Base-by-base conservation (phyloP, 176 grass and related monocot species). In the Secale cereale region DNA sequence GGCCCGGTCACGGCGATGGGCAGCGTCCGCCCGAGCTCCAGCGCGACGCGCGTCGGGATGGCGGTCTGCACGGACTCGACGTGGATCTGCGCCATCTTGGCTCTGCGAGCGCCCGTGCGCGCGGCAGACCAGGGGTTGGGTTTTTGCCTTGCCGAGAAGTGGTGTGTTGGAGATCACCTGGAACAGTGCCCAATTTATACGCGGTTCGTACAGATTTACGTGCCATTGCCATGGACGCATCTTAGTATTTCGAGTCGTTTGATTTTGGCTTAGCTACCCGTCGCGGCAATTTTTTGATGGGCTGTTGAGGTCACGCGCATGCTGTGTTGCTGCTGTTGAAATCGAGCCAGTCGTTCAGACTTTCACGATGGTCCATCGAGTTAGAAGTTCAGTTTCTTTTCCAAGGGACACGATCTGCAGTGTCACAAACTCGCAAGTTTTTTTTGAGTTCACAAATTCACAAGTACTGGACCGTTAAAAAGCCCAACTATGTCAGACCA, bases 31-130 rank as follows among this genome's bases (percentile, higher is more conserved):
- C 78, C 86, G 9, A 33, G 83, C 26, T 67, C 86, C 4, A 66
- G 22, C 43, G 22, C 29, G 16, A 82, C 45, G 41, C 72, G 80
- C 29, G 56, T 76, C 46, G 95, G 95, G 28, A 89, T 57, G 52
- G 81, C 92, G 11, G 95, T 92, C 80, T 88, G 90, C 23, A 94
- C 73, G 23, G 90, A 91, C 60, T 97, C 92, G 25, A 97, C 41
- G 90, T 91, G 86, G 27, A 97, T n/a, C 1, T 76, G 75, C 78
- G 66, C 74, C 80, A 79, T 79, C 28, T 33, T 29, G 2, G 74
- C 1, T 15, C 11, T 50, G 10, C 78, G 14, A 46, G 40, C 23
- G 26, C 1, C 41, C 41, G 41, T 70, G 33, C 26, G 8, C 65
- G 41, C 16, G 48, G 48, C 16, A 11, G 2, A 31, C 4, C 7